A percentile compares a stretch with the other conserved stretches of the same genome.
Conservation (phyloP, 352 stramenopile species). For the Globisporangium barbulae region DNA sequence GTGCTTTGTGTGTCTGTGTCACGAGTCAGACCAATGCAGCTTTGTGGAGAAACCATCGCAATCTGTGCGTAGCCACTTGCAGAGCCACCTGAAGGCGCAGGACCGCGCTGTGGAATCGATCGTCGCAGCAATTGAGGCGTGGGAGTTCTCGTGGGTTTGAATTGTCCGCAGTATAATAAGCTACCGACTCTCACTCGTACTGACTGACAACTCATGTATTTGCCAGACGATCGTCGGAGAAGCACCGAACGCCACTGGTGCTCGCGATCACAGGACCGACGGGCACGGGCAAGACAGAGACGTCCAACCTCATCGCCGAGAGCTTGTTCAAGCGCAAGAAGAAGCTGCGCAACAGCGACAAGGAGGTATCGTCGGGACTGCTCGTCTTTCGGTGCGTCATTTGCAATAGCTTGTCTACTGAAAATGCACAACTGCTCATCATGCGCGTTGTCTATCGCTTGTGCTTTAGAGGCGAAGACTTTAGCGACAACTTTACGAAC, state of each 20-base stretch:
- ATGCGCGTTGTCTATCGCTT: neutral
- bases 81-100: conserved; percentile 59
- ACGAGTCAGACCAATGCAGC: conserved; percentile 50
- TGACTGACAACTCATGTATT: neutral
- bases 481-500: conserved; percentile 82
- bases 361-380: conserved; percentile 58
- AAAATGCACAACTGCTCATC: neutral
- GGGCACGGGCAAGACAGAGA: conserved; percentile 90
- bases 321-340: conserved; percentile 79
- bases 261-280: conserved; percentile 88
- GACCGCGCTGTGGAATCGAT: conserved; percentile 61
- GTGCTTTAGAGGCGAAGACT: conserved; percentile 68
- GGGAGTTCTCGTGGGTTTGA: conserved; percentile 72
- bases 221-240: conserved; percentile 39
- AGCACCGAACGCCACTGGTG: conserved; percentile 74
- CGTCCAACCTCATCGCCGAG: conserved; percentile 79
- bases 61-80: conserved; percentile 45
- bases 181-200: conserved; percentile 1
- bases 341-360: conserved; percentile 69
- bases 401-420: neutral
- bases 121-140: conserved; percentile 69
- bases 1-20: neutral
- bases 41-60: conserved; percentile 71
- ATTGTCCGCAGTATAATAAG: neutral
- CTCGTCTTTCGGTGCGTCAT: conserved; percentile 25